phyloP scores from a whole-genome alignment of 306 rosid species.

The Citrullus mucosospermus region DNA sequence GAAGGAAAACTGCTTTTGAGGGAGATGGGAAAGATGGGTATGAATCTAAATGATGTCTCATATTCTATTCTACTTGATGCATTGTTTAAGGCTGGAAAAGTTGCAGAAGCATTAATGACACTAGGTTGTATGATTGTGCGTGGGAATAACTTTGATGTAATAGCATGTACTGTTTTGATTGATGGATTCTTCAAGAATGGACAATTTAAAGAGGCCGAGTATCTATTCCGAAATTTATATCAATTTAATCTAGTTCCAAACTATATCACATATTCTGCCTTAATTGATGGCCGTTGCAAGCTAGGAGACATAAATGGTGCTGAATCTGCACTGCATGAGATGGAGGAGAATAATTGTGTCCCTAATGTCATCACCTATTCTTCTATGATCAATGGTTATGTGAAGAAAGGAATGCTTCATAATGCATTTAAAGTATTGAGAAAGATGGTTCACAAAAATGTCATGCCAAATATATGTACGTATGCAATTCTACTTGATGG shows the following conservation, averaged over 20 bases:
- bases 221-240: conserved; percentile 33
- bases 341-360: conserved; percentile 40
- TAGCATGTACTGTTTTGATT: conserved; percentile 52
- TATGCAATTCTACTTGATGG: conserved; percentile 62
- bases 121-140: conserved; percentile 65
- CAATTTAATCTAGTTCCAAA: conserved; percentile 52
- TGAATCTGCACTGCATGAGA: conserved; percentile 34
- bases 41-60: conserved; percentile 58
- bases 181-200: conserved; percentile 75
- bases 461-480: conserved; percentile 48
- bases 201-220: conserved; percentile 43
- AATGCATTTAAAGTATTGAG: conserved; percentile 45
- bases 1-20: conserved; percentile 51
- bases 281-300: conserved; percentile 61
- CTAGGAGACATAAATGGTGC: conserved; percentile 57
- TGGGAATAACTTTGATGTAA: conserved; percentile 58
- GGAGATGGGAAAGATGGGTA: conserved; percentile 69
- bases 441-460: conserved; percentile 42
- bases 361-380: conserved; percentile 68
- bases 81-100: conserved; percentile 49
- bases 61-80: conserved; percentile 49
- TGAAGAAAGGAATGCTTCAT: conserved; percentile 63
- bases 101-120: conserved; percentile 46
- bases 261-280: conserved; percentile 54
- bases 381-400: conserved; percentile 60